Evolutionary conservation across 306 rosid genomes (phyloP).

Genomic region (Prunus davidiana): DNA sequence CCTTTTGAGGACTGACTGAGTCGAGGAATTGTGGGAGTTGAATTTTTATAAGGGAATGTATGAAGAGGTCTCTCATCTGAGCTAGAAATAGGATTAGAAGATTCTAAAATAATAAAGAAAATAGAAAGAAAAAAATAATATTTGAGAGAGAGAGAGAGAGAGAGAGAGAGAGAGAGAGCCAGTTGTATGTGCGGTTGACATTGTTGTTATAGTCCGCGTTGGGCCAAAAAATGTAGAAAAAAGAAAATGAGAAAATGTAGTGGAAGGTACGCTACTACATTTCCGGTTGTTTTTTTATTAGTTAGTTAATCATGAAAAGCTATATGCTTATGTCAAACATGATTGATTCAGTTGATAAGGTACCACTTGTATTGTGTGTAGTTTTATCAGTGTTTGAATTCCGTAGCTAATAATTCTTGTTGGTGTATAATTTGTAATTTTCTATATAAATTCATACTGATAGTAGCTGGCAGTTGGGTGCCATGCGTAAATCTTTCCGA

Average conservation of each 20-base stretch:
- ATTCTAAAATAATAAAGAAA: constrained; percentile 4
- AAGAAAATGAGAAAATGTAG: background rate
- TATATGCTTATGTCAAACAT: too few species aligned
- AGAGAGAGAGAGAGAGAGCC: background rate
- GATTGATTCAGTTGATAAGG: too few species aligned
- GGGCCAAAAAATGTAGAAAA: background rate
- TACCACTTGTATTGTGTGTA: too few species aligned
- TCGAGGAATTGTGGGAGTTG: background rate
- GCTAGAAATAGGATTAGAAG: background rate
- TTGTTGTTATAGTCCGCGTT: constrained; percentile 26
- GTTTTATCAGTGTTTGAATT: accelerated
- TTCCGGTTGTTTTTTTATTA: background rate
- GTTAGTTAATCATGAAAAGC: background rate
- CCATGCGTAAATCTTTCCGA: accelerated
- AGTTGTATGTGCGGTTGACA: constrained; percentile 27
- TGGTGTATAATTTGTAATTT: accelerated
- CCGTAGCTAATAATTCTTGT: accelerated
- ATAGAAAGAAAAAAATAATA: too few species aligned
- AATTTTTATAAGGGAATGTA: constrained; percentile 5
- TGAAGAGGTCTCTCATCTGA: background rate
- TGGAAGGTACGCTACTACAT: constrained; percentile 29
- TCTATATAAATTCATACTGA: too few species aligned
- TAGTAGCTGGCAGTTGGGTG: accelerated
- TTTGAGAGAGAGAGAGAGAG: too few species aligned
- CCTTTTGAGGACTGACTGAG: too few species aligned